A percentile compares a stretch with the other conserved stretches of the same genome.
These are phyloP conservation scores for Cucurbita pepo DNA, from an alignment of 306 rosid species.

Conservation along the genomic window DNA sequence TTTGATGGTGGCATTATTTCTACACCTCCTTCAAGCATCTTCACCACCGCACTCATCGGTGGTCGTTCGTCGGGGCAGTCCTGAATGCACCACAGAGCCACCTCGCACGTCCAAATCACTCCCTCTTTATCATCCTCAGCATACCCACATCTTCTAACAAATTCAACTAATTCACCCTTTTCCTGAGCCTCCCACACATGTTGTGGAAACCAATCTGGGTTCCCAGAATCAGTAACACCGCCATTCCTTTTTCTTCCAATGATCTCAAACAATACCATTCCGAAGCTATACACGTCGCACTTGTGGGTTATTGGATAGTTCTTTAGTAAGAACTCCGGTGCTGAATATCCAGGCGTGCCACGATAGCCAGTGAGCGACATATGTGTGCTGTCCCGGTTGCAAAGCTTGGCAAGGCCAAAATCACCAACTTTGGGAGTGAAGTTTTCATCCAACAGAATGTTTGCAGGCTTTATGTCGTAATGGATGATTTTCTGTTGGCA, in stretches of 20 bases:
- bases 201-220: slow-evolving; percentile 35
- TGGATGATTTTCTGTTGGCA: slow-evolving; percentile 36
- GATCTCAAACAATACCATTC: slow-evolving; percentile 36
- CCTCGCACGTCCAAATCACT: slow-evolving; percentile 22
- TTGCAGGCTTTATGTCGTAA: slow-evolving; percentile 44
- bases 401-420: slow-evolving; percentile 38
- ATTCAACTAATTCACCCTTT: slow-evolving; percentile 2
- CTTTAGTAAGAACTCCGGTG: slow-evolving; percentile 26
- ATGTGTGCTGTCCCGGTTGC: slow-evolving; percentile 25
- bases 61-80: slow-evolving; percentile 30
- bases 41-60: slow-evolving; percentile 29
- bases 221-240: slow-evolving; percentile 4
- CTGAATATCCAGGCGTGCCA: slow-evolving; percentile 45
- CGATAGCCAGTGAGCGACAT: slow-evolving; percentile 28
- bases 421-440: slow-evolving; percentile 38
- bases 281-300: slow-evolving; percentile 45
- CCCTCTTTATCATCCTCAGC: slow-evolving; percentile 16
- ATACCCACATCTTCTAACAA: slow-evolving; percentile 10
- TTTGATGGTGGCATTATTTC: slow-evolving; percentile 24
- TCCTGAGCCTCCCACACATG: slow-evolving; percentile 23
- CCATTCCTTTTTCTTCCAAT: slow-evolving; percentile 30
- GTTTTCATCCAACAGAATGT: slow-evolving; percentile 26
- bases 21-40: slow-evolving; percentile 37
- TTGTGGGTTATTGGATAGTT: slow-evolving; percentile 30
- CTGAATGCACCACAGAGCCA: slow-evolving; percentile 36